A percentile compares a stretch with the other conserved stretches of the same genome.
Conservation (phyloP, 1,284 basidiomycete genomes). For the Chalciporus sp. region DNA sequence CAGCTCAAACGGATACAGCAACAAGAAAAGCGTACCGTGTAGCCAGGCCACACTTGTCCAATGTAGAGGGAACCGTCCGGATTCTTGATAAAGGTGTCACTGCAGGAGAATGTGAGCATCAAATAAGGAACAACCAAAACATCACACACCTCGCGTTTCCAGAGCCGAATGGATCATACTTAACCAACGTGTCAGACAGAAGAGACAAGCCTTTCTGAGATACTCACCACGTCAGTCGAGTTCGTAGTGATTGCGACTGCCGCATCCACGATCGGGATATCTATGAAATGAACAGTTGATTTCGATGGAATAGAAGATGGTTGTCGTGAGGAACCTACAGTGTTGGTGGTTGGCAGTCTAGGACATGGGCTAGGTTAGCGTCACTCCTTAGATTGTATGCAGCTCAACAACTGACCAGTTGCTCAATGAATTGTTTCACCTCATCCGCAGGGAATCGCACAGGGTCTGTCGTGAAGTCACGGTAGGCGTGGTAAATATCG, state of each 20-base stretch:
- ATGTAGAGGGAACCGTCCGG: conserved; percentile 67
- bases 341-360: conserved; percentile 45
- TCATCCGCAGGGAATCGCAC: conserved; percentile 62
- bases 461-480: conserved; percentile 73
- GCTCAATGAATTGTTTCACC: conserved; percentile 60
- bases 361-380: conserved; percentile 5
- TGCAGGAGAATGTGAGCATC: conserved; percentile 23
- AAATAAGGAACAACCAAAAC: background rate
- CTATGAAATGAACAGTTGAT: conserved; percentile 23
- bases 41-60: conserved; percentile 67
- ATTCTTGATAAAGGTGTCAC: conserved; percentile 66
- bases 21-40: conserved; percentile 37
- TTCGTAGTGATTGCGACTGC: conserved; percentile 42
- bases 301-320: background rate
- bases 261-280: conserved; percentile 48
- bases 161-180: conserved; percentile 50
- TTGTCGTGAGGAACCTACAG: conserved; percentile 27
- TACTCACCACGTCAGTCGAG: conserved; percentile 42
- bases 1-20: background rate
- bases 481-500: conserved; percentile 65
- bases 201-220: background rate
- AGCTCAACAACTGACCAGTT: conserved; percentile 48
- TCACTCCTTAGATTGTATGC: background rate
- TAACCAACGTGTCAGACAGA: conserved; percentile 3
- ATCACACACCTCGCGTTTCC: conserved; percentile 43